Base-by-base conservation (phyloP, 139 green algal species). In the Trebouxia sp. region DNA sequence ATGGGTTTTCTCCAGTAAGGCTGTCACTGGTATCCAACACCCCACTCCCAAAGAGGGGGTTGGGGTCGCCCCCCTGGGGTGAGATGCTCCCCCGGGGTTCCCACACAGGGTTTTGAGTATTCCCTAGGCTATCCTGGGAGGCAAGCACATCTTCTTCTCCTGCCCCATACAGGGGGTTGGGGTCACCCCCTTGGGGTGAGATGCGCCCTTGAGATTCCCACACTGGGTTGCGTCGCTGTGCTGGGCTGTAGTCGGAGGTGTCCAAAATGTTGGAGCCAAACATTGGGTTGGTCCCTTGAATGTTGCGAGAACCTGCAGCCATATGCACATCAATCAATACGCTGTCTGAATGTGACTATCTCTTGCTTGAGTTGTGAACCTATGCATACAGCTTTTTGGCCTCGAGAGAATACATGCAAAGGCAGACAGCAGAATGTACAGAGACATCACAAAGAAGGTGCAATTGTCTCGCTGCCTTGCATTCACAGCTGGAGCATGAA, bases 81-180 rank as follows among this genome's bases (percentile, higher is more conserved):
- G 69, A 51, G 42, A 51, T 42, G 50, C 50, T 58, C 50, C 4
- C 50, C 50, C 26, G 50, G 22, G 4, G 20, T 6, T 77, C 69
- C 69, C 69, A 77, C 10, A 77, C 41, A 1, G 69, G 69, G 42
- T 77, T 77, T 12, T 41, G 38, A 39, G 39, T 53, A 6, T 39
- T 41, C 0, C 69, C 69, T n/a, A 77, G 17, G 42, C 69, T 77
- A 41, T 77, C 69, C 42, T 41, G 69, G 1, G 69, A 77, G 5
- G 69, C 69, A 24, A 77, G 14, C 0, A 77, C 39, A 41, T 77
- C 69, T 26, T 17, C 22, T 22, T 48, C 9, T 6, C 17, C 22
- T 14, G 62, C 26, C 41, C 69, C 69, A 20, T 77, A 77, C 26
- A 77, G 39, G 69, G 69, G 69, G 69, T 77, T 77, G 41, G 69